Evolutionary conservation across 305 asterid species (phyloP).

Genomic region (Stenogyne calaminthoides): DNA sequence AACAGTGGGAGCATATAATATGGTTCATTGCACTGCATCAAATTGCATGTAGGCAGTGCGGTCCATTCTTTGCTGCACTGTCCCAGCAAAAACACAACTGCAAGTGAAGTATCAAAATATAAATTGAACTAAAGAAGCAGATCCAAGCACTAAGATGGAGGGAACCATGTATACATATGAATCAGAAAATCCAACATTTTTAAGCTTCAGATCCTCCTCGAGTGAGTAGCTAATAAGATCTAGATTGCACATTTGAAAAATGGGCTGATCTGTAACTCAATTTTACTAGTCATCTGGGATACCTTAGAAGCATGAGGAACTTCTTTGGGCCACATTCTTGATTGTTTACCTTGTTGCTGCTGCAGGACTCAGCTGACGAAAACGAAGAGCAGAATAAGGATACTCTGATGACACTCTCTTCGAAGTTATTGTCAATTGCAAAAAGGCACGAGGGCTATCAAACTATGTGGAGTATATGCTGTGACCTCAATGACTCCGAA

Average conservation of each 20-base stretch:
- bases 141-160: conserved; percentile 6
- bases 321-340: conserved; percentile 20
- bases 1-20: conserved; percentile 11
- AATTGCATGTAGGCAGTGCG: background rate
- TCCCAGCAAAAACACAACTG: background rate
- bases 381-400: conserved; percentile 54
- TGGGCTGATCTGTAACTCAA: conserved; percentile 6
- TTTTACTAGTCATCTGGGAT: conserved; percentile 9
- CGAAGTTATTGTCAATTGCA: conserved; percentile 72
- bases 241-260: background rate
- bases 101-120: background rate
- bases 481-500: conserved; percentile 68
- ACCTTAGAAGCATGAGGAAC: conserved; percentile 2
- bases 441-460: conserved; percentile 87
- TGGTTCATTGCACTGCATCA: conserved; percentile 22
- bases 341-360: conserved; percentile 26
- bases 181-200: background rate
- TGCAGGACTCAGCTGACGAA: conserved; percentile 61
- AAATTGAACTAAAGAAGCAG: background rate
- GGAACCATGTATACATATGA: conserved; percentile 8
- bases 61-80: conserved; percentile 26
- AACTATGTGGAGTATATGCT: conserved; percentile 85
- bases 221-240: conserved; percentile 9
- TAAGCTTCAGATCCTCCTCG: conserved; percentile 23
- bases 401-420: conserved; percentile 54